Base-by-base conservation (phyloP, 345 rosid species). In the Aurinia saxatilis region DNA sequence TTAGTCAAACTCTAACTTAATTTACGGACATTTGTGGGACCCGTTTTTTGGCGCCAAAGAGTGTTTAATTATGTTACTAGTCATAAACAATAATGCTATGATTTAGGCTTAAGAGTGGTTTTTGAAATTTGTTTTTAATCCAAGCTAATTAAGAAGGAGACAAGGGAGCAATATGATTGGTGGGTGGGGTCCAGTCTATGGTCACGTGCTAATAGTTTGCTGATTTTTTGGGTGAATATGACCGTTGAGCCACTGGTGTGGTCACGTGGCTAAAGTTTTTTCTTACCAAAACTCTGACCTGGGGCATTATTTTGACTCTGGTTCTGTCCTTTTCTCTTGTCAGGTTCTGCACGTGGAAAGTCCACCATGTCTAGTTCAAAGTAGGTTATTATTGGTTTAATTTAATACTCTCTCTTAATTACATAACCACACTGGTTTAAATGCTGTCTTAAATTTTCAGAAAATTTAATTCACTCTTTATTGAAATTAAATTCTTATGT, bases 181-280 rank as follows among this genome's bases (percentile, higher is more conserved):
- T 64, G 59, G 14, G 59, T 41, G 60, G 75, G 74, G 48, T 31
- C 65, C 3, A 37, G 9, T 63, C 13, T 23, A 5, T 5, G 12
- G 66, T 71, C 75, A 71, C 75, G 75, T 71, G 75, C 23, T 19
- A 7, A 35, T 35, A 57, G 42, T 63, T 55, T 8, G 51, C 57
- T 49, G 47, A 39, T 33, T 19, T 48, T 49, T 5, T 27, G n/a
- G n/a, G n/a, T n/a, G 70, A 71, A 64, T 63, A 57, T 41, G 70
- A 63, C 75, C 75, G 75, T 71, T 64, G 65, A 71, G 60, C 60
- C 53, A 57, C 55, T 71, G 63, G 35, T 57, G 66, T 29, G 29
- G 29, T 64, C 70, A 64, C 70, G 75, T 64, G 65, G 49, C 59
- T 49, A 14, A 2, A 19, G 58, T 52, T 3, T 52, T 3, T 39